A percentile compares a stretch with the other conserved stretches of the same genome.
These are phyloP conservation scores for Inga leiocalycina DNA, from an alignment of 306 rosid species.

Conservation along the genomic window DNA sequence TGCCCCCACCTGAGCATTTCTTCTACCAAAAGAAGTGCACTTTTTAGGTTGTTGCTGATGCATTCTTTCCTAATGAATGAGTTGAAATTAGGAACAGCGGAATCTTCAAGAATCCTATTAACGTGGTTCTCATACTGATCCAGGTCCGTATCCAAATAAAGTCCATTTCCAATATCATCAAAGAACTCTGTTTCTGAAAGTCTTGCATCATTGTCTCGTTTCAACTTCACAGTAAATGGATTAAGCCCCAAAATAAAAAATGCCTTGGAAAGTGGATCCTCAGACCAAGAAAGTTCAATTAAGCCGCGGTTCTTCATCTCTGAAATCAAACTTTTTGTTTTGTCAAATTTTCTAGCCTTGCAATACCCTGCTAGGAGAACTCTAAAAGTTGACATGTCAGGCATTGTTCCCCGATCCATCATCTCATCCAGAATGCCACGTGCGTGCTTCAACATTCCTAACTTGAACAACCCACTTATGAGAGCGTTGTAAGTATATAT, in stretches of 20 bases:
- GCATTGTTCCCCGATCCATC: conserved; percentile 67
- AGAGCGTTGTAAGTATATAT: conserved; percentile 72
- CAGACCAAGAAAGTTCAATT: conserved; percentile 46
- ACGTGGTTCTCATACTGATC: conserved; percentile 71
- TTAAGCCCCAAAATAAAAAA: conserved; percentile 74
- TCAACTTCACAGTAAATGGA: conserved; percentile 69
- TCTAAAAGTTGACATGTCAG: conserved; percentile 63
- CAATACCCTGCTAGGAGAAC: conserved; percentile 89
- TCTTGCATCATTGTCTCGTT: conserved; percentile 63
- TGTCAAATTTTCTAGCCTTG: conserved; percentile 68
- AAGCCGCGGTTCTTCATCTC: conserved; percentile 70
- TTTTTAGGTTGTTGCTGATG: conserved; percentile 43
- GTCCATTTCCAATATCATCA: conserved; percentile 87
- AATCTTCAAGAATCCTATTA: conserved; percentile 56
- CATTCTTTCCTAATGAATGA: conserved; percentile 52
- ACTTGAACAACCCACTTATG: conserved; percentile 66
- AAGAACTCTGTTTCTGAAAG: conserved; percentile 74
- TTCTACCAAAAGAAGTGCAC: conserved; percentile 54
- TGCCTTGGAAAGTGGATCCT: conserved; percentile 65
- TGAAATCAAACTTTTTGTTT: conserved; percentile 52
- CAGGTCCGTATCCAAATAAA: conserved; percentile 81
- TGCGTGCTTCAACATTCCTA: conserved; percentile 64
- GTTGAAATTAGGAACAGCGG: conserved; percentile 61
- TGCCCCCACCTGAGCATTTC: conserved; percentile 87
- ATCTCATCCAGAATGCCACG: conserved; percentile 67